phyloP scores from a whole-genome alignment of 2,329 filamentous ascomycete species.

The Sporothrix pseudoabietina region DNA sequence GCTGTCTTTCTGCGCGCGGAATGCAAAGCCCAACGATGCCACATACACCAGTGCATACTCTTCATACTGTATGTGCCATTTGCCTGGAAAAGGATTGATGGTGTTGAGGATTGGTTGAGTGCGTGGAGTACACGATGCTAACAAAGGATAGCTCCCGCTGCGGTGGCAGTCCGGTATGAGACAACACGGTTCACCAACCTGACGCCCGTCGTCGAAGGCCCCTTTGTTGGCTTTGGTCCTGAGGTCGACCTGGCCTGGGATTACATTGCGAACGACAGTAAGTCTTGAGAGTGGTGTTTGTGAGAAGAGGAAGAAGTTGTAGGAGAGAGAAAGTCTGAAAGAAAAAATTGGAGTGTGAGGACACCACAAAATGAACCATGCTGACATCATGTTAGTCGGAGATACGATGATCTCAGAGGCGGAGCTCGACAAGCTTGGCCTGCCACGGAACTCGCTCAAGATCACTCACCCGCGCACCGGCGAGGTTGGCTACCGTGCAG shows the following conservation, averaged over 20 bases:
- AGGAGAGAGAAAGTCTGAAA: neutral
- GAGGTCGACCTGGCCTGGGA: constrained; percentile 62
- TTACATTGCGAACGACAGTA: constrained; percentile 52
- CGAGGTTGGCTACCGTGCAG: constrained; percentile 60
- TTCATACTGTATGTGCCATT: constrained; percentile 41
- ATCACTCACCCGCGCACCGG: constrained; percentile 59
- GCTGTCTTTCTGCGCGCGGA: constrained; percentile 45
- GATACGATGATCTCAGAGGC: constrained; percentile 61
- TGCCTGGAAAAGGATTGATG: neutral
- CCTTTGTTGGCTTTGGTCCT: constrained; percentile 58
- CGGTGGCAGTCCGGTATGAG: constrained; percentile 54
- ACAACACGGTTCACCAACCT: constrained; percentile 52
- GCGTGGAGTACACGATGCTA: neutral
- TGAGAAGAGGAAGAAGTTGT: neutral
- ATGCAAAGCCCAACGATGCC: constrained; percentile 42
- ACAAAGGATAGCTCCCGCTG: constrained; percentile 49
- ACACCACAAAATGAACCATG: neutral
- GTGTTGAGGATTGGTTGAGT: neutral
- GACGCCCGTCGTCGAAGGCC: constrained; percentile 50
- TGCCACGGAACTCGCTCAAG: constrained; percentile 57
- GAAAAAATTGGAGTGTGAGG: neutral
- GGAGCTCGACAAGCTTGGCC: constrained; percentile 56
- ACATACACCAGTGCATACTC: constrained; percentile 47
- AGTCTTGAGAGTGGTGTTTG: neutral
- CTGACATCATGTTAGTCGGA: constrained; percentile 48